phyloP scores from a whole-genome alignment of 1,284 basidiomycete species.

The Cryptococcus hybrid region DNA sequence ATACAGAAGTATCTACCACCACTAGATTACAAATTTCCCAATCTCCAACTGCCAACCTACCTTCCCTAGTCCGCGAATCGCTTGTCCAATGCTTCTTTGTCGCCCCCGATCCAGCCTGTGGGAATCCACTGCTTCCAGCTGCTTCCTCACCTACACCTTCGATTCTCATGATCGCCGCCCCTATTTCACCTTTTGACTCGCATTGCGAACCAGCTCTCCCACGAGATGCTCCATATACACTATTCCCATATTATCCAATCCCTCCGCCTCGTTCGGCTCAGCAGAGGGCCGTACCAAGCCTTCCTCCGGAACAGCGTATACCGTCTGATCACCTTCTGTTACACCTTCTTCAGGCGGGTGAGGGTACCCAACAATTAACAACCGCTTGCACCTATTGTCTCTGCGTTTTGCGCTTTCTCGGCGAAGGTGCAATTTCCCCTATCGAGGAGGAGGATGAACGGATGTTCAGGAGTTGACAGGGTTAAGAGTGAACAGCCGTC shows the following conservation, averaged over 20 bases:
- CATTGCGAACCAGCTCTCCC: constrained; percentile 8
- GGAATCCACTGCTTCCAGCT: no score
- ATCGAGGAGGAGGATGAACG: constrained; percentile 29
- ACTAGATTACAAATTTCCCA: constrained; percentile 29
- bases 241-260: constrained; percentile 24
- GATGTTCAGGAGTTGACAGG: background rate
- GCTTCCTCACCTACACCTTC: no score
- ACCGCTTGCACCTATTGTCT: constrained; percentile 64
- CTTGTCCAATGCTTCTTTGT: no score
- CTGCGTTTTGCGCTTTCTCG: constrained; percentile 68
- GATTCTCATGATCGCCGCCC: constrained; percentile 5
- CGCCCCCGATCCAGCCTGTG: no score
- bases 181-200: background rate
- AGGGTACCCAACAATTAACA: constrained; percentile 64
- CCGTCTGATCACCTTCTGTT: background rate
- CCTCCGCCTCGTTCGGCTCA: constrained; percentile 8
- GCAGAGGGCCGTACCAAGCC: constrained; percentile 39
- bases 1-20: constrained; percentile 13
- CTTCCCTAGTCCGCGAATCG: constrained; percentile 7
- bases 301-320: background rate
- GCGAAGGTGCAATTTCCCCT: constrained; percentile 78
- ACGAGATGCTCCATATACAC: constrained; percentile 28
- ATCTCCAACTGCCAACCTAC: constrained; percentile 22
- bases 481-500: background rate
- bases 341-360: constrained; percentile 1